Conservation (phyloP, 257 asterid species). For the Nyctanthes arbortristis region DNA sequence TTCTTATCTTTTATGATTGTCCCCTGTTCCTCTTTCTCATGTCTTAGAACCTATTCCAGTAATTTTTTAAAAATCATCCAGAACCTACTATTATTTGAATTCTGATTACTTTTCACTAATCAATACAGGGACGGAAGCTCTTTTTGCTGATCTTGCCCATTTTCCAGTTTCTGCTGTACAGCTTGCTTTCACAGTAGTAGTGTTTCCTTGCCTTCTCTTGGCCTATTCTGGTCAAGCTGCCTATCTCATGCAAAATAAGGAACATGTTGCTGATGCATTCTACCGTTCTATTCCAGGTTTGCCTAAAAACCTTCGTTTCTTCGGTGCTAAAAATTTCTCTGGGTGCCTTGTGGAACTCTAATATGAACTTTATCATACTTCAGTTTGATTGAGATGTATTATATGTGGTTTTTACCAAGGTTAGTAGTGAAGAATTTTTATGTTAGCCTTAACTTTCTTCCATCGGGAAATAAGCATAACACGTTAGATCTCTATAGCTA, state of each 20-base stretch:
- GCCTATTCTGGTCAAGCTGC: conserved; percentile 99
- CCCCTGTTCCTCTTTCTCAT: conserved; percentile 1
- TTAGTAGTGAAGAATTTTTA: background rate
- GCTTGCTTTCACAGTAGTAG: conserved; percentile 86
- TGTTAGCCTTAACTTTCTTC: background rate
- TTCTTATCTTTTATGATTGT: conserved; percentile 21
- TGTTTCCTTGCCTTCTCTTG: conserved; percentile 94
- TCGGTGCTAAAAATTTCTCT: background rate
- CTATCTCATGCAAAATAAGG: conserved; percentile 72
- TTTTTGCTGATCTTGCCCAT: conserved; percentile 94
- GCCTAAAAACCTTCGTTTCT: conserved; percentile 8
- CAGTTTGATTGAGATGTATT: background rate
- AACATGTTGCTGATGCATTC: conserved; percentile 78
- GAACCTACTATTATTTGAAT: conserved; percentile 5
- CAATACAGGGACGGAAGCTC: conserved; percentile 94
- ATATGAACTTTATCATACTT: background rate
- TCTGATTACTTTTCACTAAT: conserved; percentile 17
- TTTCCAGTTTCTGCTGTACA: conserved; percentile 91
- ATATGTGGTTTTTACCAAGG: background rate
- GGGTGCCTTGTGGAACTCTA: background rate
- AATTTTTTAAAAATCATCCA: conserved; percentile 1
- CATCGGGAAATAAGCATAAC: background rate
- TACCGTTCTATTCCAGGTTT: conserved; percentile 98
- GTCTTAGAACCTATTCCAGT: background rate
- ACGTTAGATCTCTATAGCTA: background rate